Percentiles rank a stretch among this genome's conserved stretches.
Evolutionary conservation across 139 green algal genomes (phyloP).

Genomic region (Pseudopediastrum boryanum): DNA sequence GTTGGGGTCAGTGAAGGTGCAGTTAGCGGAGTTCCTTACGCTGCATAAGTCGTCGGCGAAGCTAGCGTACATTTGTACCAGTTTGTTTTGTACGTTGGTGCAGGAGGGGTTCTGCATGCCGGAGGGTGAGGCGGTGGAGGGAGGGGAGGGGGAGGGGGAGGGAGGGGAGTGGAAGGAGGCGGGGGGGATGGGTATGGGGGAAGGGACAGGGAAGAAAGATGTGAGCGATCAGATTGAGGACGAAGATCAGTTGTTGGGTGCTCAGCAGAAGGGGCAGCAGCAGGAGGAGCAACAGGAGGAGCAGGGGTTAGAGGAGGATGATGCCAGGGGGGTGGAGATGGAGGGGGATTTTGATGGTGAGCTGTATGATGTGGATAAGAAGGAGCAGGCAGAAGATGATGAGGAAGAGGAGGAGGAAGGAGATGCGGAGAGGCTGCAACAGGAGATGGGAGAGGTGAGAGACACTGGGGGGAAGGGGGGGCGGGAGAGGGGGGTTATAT

Average conservation of each 20-base stretch:
- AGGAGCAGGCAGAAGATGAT: slow-evolving; percentile 60
- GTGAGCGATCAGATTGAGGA: slow-evolving; percentile 94
- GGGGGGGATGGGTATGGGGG: slow-evolving; percentile 74
- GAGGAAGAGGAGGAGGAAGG: slow-evolving; percentile 79
- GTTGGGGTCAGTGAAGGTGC: slow-evolving; percentile 46
- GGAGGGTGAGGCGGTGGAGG: slow-evolving; percentile 40
- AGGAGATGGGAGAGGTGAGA: slow-evolving; percentile 74
- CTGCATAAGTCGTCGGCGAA: slow-evolving; percentile 78
- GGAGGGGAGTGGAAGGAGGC: slow-evolving; percentile 42
- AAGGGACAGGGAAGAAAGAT: slow-evolving; percentile 81
- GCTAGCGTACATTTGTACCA: slow-evolving; percentile 80
- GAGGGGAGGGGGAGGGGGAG: slow-evolving; percentile 9
- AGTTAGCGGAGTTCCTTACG: slow-evolving; percentile 48
- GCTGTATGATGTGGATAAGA: slow-evolving; percentile 72
- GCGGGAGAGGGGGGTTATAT: slow-evolving; percentile 31
- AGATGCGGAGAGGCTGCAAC: slow-evolving; percentile 67
- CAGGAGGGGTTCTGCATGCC: slow-evolving; percentile 92
- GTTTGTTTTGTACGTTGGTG: slow-evolving; percentile 80
- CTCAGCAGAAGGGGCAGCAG: slow-evolving; percentile 71
- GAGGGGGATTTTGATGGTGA: slow-evolving; percentile 94
- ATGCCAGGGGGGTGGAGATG: slow-evolving; percentile 94
- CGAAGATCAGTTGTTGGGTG: slow-evolving; percentile 95
- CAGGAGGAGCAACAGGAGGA: slow-evolving; percentile 46
- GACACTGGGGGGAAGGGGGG: slow-evolving; percentile 33
- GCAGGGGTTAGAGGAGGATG: slow-evolving; percentile 57